Conservation (phyloP, 352 stramenopile species). For the Globisporangium spinosum region DNA sequence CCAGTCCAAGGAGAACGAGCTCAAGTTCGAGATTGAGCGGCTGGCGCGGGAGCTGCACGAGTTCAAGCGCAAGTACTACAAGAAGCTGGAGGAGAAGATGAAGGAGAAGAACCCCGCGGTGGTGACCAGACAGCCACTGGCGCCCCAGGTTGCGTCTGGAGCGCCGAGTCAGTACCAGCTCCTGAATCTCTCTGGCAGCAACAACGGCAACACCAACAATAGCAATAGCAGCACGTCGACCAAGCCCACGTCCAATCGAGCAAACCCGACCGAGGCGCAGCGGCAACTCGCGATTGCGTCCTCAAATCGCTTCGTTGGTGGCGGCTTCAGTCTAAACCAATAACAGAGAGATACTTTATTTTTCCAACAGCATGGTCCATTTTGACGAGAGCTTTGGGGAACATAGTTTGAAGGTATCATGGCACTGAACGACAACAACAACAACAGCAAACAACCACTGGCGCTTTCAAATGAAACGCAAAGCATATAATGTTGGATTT, state of each 20-base stretch:
- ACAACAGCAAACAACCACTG: no score
- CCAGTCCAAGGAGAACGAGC: conserved; percentile 90
- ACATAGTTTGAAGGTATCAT: background rate
- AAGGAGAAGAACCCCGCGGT: conserved; percentile 49
- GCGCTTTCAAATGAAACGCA: background rate
- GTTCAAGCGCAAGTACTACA: conserved; percentile 96
- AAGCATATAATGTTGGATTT: conserved; percentile 6
- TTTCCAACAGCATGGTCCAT: background rate
- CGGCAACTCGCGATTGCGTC: conserved; percentile 80
- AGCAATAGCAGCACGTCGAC: conserved; percentile 4
- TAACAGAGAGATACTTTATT: conserved; percentile 22
- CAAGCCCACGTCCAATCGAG: conserved; percentile 13
- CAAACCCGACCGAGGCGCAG: conserved; percentile 69
- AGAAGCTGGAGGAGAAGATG: conserved; percentile 88
- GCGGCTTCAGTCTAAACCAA: conserved; percentile 92
- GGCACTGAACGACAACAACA: background rate
- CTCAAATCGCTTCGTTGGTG: conserved; percentile 90
- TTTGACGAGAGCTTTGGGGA: background rate
- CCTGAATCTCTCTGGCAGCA: conserved; percentile 27
- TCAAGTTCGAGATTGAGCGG: conserved; percentile 94
- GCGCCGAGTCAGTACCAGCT: conserved; percentile 24
- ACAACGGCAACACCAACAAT: conserved; percentile 24
- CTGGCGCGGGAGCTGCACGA: conserved; percentile 91
- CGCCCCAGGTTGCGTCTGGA: background rate
- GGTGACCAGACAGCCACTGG: conserved; percentile 22